These are phyloP conservation scores for Pichia manshurica DNA, from an alignment of 805 yeast species.

Conservation along the genomic window DNA sequence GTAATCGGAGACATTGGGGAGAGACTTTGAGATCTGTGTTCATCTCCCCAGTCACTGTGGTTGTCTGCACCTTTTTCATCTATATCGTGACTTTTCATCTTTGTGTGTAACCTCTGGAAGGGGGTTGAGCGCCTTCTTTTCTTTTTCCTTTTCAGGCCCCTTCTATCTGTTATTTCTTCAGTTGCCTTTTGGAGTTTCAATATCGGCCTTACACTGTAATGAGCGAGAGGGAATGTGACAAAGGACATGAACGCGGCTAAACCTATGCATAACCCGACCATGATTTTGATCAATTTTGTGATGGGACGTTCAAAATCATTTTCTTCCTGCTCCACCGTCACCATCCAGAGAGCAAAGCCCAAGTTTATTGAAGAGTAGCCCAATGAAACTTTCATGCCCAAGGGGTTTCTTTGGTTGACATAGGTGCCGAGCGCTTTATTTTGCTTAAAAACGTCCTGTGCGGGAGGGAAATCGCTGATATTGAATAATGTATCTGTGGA, in stretches of 20 bases:
- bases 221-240: conserved; percentile 77
- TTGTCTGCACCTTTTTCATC: neutral
- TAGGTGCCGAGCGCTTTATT: conserved; percentile 36
- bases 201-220: conserved; percentile 80
- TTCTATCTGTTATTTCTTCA: conserved; percentile 52
- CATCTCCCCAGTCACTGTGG: neutral
- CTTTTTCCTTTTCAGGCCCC: conserved; percentile 26
- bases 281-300: conserved; percentile 53
- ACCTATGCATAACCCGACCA: conserved; percentile 73
- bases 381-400: conserved; percentile 41
- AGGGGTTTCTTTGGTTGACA: conserved; percentile 33
- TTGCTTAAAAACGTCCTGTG: conserved; percentile 17
- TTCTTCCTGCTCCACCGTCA: conserved; percentile 61
- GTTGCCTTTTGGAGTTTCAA: conserved; percentile 76
- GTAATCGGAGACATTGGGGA: neutral
- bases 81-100: neutral
- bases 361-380: conserved; percentile 49
- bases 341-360: conserved; percentile 56
- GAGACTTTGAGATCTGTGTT: neutral
- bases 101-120: conserved; percentile 13
- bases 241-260: conserved; percentile 69
- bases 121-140: conserved; percentile 17
- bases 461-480: conserved; percentile 20
- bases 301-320: conserved; percentile 58
- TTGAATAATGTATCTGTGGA: conserved; percentile 2